These are phyloP conservation scores for Amanita molliuscula DNA, from an alignment of 768 basidiomycete species.

Conservation along the genomic window DNA sequence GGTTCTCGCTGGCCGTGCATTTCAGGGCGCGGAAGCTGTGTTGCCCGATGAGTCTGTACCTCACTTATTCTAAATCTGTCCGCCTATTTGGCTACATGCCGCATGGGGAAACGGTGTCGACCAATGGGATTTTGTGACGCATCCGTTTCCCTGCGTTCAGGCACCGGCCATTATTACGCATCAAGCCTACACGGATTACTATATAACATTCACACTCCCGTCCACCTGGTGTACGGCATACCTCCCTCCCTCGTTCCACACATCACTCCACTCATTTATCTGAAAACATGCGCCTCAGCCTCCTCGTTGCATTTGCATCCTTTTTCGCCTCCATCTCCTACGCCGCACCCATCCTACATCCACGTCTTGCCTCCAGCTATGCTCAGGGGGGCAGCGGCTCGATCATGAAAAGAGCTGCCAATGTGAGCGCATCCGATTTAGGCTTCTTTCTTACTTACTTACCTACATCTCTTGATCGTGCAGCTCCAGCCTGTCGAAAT, in stretches of 20 bases:
- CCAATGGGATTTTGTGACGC: not conserved
- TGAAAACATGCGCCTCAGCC: not conserved
- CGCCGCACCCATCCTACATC: not conserved
- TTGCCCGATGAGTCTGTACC: not conserved
- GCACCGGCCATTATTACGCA: not conserved
- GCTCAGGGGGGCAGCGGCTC: not conserved
- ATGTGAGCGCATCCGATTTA: not conserved
- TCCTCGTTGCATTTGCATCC: not conserved
- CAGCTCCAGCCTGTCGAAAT: not conserved
- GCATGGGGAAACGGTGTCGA: not conserved
- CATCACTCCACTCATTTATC: not conserved
- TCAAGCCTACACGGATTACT: not conserved
- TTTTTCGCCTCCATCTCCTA: not conserved
- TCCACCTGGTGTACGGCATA: constrained; percentile 1
- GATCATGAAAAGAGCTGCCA: not conserved
- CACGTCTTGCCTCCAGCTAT: not conserved
- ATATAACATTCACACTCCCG: not conserved
- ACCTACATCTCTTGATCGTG: not conserved
- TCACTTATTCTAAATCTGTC: not conserved
- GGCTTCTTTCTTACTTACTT: not conserved
- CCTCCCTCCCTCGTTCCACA: not conserved
- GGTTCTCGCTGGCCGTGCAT: not conserved
- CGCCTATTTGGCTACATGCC: not conserved
- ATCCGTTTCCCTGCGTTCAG: not conserved
- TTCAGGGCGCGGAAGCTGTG: not conserved